Evolutionary conservation across 148 eudicot species (phyloP).

Genomic region (Rhododendron henanense): DNA sequence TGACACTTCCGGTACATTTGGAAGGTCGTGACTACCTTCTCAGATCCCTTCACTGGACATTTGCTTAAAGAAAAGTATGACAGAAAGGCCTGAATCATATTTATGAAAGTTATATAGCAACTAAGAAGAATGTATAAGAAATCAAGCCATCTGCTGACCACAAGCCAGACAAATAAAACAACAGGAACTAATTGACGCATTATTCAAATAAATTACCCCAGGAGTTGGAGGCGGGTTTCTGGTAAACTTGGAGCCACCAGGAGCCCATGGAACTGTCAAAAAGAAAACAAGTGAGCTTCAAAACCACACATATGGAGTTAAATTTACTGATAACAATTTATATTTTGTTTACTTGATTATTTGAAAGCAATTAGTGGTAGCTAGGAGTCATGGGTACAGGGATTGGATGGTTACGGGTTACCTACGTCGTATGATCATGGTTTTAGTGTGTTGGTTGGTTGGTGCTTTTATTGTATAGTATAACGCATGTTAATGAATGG

Average conservation of each 20-base stretch:
- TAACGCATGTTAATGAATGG: background rate
- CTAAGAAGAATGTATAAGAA: background rate
- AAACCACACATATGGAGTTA: background rate
- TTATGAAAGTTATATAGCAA: background rate
- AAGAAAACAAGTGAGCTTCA: conserved; percentile 7
- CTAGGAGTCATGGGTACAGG: background rate
- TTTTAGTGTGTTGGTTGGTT: background rate
- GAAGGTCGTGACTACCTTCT: background rate
- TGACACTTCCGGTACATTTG: background rate
- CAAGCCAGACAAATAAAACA: background rate
- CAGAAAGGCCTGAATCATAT: background rate
- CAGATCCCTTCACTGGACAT: background rate
- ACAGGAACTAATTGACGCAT: background rate
- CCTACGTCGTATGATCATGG: background rate
- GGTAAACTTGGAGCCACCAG: conserved; percentile 84
- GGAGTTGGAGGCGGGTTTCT: conserved; percentile 78
- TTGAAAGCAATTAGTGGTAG: background rate
- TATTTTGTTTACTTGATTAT: background rate
- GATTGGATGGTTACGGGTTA: background rate
- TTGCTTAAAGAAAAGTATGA: background rate
- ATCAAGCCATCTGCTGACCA: background rate
- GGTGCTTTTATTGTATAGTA: background rate
- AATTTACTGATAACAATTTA: background rate
- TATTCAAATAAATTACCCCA: conserved; percentile 51
- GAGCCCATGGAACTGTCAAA: conserved; percentile 95